These are phyloP conservation scores for Endotrypanum monterogeii DNA, from an alignment of 208 protist genomes.

Conservation along the genomic window DNA sequence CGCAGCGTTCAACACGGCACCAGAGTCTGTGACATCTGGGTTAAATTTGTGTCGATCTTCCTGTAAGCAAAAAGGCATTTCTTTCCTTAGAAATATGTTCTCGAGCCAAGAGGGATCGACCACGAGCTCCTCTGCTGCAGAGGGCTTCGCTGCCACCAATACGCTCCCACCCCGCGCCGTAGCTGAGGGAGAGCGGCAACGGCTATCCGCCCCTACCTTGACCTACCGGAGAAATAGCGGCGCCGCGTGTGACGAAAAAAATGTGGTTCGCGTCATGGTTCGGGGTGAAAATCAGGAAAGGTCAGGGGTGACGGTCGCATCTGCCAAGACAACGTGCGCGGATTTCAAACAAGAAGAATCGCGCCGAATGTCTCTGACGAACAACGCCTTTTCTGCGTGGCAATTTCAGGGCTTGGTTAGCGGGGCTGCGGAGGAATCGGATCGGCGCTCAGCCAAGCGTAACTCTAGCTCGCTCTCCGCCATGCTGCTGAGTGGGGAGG, in stretches of 20 bases:
- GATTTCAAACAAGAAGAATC: neutral
- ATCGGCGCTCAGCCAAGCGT: neutral
- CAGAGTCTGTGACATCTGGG: neutral
- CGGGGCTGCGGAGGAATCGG: neutral
- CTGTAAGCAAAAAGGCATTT: constrained; percentile 4
- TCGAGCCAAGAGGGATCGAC: neutral
- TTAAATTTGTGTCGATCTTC: neutral
- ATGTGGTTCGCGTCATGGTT: neutral
- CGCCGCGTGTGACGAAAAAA: neutral
- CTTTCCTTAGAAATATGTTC: neutral
- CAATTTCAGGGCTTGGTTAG: constrained; percentile 20
- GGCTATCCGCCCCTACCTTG: neutral
- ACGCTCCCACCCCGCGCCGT: constrained; percentile 3
- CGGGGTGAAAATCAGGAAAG: neutral
- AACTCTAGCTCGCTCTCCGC: constrained; percentile 15
- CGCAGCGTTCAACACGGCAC: neutral
- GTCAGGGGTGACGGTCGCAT: too few species aligned
- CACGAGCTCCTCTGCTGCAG: constrained; percentile 15
- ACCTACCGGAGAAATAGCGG: neutral
- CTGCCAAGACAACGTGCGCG: neutral
- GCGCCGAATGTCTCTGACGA: neutral
- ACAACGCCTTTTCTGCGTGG: constrained; percentile 6
- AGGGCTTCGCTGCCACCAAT: neutral
- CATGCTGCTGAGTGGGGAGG: constrained; percentile 16
- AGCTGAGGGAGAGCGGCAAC: neutral